Conservation (phyloP, 768 basidiomycete genomes). For the Mrakia frigida region DNA sequence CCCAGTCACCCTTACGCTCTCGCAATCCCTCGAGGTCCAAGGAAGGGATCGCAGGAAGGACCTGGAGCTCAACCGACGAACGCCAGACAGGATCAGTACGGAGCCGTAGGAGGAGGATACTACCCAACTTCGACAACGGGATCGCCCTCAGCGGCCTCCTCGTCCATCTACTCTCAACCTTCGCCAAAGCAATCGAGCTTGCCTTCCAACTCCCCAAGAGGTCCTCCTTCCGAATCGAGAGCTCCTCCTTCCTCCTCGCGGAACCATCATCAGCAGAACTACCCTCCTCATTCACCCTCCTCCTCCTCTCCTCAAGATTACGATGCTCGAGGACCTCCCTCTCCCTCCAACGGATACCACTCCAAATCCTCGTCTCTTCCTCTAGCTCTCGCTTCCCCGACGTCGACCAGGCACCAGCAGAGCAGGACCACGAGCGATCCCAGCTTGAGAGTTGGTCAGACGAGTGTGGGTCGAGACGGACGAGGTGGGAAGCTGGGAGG, state of each 20-base stretch:
- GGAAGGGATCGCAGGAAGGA: neutral
- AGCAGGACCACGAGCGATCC: slow-evolving; percentile 14
- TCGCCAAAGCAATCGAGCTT: neutral
- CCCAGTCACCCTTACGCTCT: neutral
- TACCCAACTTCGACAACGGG: neutral
- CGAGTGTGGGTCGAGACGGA: neutral
- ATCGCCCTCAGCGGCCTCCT: neutral
- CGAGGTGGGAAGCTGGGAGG: neutral
- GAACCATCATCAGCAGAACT: neutral
- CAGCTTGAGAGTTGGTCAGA: neutral
- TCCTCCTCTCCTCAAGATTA: neutral
- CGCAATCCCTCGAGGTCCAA: neutral
- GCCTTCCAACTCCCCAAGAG: neutral
- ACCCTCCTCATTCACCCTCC: neutral
- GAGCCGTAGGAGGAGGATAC: neutral
- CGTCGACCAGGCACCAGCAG: neutral
- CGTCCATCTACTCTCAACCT: neutral
- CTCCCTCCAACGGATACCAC: neutral
- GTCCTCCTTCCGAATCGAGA: neutral
- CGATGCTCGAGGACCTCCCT: neutral
- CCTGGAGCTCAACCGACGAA: neutral
- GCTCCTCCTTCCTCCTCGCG: neutral
- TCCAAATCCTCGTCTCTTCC: slow-evolving; percentile 8
- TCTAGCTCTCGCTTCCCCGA: neutral
- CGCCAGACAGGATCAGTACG: neutral